phyloP scores from a whole-genome alignment of 228 moss, liverwort and hornwort genomes.

The Sphagnum fallax region DNA sequence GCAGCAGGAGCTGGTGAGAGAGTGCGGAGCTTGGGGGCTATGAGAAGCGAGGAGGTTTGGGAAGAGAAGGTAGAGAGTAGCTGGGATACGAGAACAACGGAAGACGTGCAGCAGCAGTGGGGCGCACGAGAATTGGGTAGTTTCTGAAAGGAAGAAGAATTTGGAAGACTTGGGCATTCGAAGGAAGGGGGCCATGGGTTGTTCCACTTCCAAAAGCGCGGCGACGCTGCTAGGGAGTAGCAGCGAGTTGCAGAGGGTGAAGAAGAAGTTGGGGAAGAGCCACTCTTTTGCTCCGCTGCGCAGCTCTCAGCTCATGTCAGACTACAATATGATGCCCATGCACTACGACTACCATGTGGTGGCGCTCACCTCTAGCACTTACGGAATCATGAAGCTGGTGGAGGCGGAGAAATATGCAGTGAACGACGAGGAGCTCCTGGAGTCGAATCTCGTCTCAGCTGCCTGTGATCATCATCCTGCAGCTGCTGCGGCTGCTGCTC shows the following conservation, averaged over 20 bases:
- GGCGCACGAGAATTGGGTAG: no score
- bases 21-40: no score
- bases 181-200: conserved; percentile 26
- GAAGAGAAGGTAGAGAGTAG: no score
- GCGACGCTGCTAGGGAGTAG: conserved; percentile 21
- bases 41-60: no score
- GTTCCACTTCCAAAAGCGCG: conserved; percentile 35
- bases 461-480: neutral
- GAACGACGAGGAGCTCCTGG: conserved; percentile 20
- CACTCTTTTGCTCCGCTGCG: conserved; percentile 35
- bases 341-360: conserved; percentile 58
- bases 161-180: neutral
- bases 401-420: conserved; percentile 32
- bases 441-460: conserved; percentile 30
- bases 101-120: no score
- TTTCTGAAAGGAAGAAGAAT: no score
- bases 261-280: conserved; percentile 40
- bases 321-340: conserved; percentile 22
- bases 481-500: neutral
- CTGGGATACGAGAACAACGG: no score
- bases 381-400: conserved; percentile 57
- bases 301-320: conserved; percentile 5
- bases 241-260: conserved; percentile 22
- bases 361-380: conserved; percentile 56
- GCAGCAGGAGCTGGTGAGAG: no score